Evolutionary conservation across 2,329 filamentous ascomycete genomes (phyloP).

Genomic region (Leptographium wingfieldii): DNA sequence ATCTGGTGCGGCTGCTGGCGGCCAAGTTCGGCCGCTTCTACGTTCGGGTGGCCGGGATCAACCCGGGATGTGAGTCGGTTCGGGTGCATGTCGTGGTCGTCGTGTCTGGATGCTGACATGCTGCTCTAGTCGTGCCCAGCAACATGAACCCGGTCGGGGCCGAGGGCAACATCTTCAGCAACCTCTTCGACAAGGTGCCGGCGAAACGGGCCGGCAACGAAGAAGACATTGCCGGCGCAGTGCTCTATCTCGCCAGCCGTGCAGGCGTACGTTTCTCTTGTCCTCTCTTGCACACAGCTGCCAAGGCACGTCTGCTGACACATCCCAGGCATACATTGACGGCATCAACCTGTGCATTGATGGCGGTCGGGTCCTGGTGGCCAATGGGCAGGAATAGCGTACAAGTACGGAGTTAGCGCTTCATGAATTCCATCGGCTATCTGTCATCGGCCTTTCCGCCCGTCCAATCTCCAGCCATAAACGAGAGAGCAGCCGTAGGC

Average conservation of each 20-base stretch:
- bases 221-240: conserved; percentile 42
- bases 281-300: no score
- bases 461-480: no score
- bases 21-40: conserved; percentile 27
- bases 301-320: neutral
- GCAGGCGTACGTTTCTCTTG: conserved; percentile 3
- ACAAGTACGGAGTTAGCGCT: no score
- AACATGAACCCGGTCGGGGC: conserved; percentile 53
- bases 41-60: conserved; percentile 21
- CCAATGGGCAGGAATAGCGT: conserved; percentile 9
- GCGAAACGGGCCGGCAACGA: conserved; percentile 39
- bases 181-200: conserved; percentile 39
- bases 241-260: conserved; percentile 34
- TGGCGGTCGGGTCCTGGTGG: conserved; percentile 8
- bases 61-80: conserved; percentile 9
- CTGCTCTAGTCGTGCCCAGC: conserved; percentile 36
- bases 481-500: neutral
- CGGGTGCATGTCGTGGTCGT: no score
- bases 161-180: conserved; percentile 38
- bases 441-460: neutral
- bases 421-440: neutral
- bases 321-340: conserved; percentile 6
- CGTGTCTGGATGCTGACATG: neutral
- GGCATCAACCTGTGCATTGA: conserved; percentile 10
- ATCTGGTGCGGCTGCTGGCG: conserved; percentile 34